Evolutionary conservation across 768 basidiomycete species (phyloP).

Genomic region (Pholiota conissans): DNA sequence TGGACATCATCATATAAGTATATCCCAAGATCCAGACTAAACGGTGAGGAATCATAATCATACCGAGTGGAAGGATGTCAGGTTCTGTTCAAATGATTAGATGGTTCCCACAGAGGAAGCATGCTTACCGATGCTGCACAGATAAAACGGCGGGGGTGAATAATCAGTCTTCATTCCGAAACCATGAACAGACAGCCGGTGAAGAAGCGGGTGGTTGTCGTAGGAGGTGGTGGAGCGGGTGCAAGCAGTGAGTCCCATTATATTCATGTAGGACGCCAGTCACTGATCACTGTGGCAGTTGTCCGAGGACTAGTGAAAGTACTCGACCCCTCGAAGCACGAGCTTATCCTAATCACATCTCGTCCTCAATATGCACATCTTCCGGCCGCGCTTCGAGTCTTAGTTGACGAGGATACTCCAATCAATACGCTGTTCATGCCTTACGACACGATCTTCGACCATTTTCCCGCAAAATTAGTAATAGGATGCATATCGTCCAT

Average conservation of each 20-base stretch:
- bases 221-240: slow-evolving; percentile 58
- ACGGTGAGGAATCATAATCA: background rate
- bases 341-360: slow-evolving; percentile 50
- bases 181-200: background rate
- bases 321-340: slow-evolving; percentile 44
- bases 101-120: background rate
- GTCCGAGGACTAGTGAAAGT: slow-evolving; percentile 40
- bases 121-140: background rate
- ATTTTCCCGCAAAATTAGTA: slow-evolving; percentile 35
- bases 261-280: background rate
- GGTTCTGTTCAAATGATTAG: background rate
- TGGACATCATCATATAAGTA: background rate
- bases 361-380: slow-evolving; percentile 48
- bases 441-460: slow-evolving; percentile 20
- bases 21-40: background rate
- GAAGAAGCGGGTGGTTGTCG: slow-evolving; percentile 19
- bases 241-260: slow-evolving; percentile 14
- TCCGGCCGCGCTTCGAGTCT: slow-evolving; percentile 48
- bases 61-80: background rate
- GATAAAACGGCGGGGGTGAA: background rate
- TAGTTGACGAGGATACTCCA: slow-evolving; percentile 38
- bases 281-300: slow-evolving; percentile 28
- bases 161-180: background rate
- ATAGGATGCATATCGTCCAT: slow-evolving; percentile 31
- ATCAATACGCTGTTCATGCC: slow-evolving; percentile 26